Evolutionary conservation across 805 yeast species (phyloP), one percentile per base, ranked within the genome.

Genomic region (Candida taoyuanica): DNA sequence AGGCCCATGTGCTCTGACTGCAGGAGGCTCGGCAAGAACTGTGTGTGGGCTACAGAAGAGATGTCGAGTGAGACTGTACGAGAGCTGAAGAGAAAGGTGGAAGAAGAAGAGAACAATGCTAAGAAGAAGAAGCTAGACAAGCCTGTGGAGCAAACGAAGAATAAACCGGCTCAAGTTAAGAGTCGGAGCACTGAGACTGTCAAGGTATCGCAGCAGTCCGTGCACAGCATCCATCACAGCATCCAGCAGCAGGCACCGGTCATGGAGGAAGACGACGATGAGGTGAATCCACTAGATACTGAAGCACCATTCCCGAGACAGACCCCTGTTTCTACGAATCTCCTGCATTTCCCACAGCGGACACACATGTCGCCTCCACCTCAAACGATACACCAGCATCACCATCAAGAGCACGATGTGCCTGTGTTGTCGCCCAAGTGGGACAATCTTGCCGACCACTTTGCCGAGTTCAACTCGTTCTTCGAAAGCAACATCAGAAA

Each of bases 1-100:
- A 68, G 73, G 36, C 95, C 95, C 2, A 55, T 63, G 13, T 85
- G 95, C 53, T 56, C 70, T 0, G 88, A 84, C 50, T 85, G 95
- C 56, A 43, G 54, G 14, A 62, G 94, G 32, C 64, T 84, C n/a
- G 65, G 72, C 13, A 68, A 82, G 36, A 70, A 68, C 36, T 85
- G 95, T 58, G 71, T 73, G 32, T 85, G 88, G 78, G 87, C 91
- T 8, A 64, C 64, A 9, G 77, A 76, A 21, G 53, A 48, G 16
- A 55, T 56, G 55, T 40, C 58, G 60, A 65, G 19, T 52, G 60
- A 46, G 25, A 33, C 44, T 15, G 36, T 60, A 30, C 46, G 52
- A 15, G 53, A 57, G 34, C 33, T 62, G 47, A 48, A 54, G 42
- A 44, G 49, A 28, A 45, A 43, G 31, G 53, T 56, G 15, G 59